Percentiles rank a stretch among this genome's conserved stretches.
Evolutionary conservation across 2,329 filamentous ascomycete species (phyloP).

Genomic region (Aspergillus tanneri): DNA sequence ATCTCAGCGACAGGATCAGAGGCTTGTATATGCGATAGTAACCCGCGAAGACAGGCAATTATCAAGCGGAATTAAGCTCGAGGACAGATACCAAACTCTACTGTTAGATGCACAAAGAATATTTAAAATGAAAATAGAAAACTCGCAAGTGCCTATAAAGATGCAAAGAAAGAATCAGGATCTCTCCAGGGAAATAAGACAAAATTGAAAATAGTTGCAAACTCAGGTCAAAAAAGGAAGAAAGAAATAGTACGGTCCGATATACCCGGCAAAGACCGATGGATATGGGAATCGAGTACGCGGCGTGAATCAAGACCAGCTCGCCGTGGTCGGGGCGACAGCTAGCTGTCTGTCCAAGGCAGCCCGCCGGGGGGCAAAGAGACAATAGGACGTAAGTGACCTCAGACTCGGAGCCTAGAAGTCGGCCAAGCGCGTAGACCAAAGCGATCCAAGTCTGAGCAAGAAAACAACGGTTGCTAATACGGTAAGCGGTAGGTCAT

Average conservation of each 20-base stretch:
- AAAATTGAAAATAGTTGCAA: too few species aligned
- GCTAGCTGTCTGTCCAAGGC: background rate
- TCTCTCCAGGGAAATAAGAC: too few species aligned
- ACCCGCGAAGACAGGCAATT: too few species aligned
- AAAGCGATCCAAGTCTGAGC: constrained; percentile 19
- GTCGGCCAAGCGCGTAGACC: constrained; percentile 15
- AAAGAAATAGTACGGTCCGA: background rate
- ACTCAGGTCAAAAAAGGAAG: background rate
- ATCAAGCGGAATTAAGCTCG: background rate
- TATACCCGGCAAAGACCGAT: background rate
- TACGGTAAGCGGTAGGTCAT: constrained; percentile 1
- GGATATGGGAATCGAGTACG: background rate
- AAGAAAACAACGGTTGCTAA: constrained; percentile 8
- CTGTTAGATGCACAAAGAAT: too few species aligned
- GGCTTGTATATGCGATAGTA: background rate
- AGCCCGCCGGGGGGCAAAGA: constrained; percentile 7
- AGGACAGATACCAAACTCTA: too few species aligned
- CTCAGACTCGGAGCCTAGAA: constrained; percentile 22
- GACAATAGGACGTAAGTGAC: constrained; percentile 12
- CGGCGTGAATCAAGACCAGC: background rate
- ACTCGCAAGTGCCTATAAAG: too few species aligned
- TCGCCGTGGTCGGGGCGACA: background rate
- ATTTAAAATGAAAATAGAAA: too few species aligned
- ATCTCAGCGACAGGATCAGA: constrained; percentile 21
- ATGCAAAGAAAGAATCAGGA: too few species aligned